phyloP scores from a whole-genome alignment of 257 asterid genomes.

The Asclepias syriaca region DNA sequence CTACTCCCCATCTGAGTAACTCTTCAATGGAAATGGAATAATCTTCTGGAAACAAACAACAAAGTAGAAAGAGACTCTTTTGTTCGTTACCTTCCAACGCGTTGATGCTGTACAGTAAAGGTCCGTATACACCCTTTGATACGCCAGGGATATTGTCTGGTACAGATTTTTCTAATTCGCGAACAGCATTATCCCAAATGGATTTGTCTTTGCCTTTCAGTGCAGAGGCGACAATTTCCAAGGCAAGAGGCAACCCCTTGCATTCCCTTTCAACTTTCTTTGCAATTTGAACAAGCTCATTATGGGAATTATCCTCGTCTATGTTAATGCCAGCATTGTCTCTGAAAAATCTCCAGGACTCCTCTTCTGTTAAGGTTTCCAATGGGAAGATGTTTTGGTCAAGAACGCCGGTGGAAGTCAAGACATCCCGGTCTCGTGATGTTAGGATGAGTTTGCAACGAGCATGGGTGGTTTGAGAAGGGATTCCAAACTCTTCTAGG shows the following conservation, averaged over 20 bases:
- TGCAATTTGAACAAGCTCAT: neutral
- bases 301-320: neutral
- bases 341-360: conserved; percentile 21
- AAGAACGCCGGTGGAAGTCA: neutral
- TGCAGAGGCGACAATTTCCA: conserved; percentile 18
- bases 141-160: neutral
- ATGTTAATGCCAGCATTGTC: neutral
- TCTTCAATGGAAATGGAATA: conserved; percentile 13
- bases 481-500: conserved; percentile 17
- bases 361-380: neutral
- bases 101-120: conserved; percentile 18
- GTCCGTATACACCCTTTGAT: conserved; percentile 10
- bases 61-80: conserved; percentile 19
- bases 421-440: neutral
- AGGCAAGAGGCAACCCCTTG: conserved; percentile 27
- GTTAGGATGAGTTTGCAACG: conserved; percentile 20
- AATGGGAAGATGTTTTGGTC: neutral
- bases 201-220: neutral
- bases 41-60: conserved; percentile 25
- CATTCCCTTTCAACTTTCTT: conserved; percentile 12
- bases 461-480: neutral
- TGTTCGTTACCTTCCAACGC: conserved; percentile 14
- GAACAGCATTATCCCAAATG: conserved; percentile 16
- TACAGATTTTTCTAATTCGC: neutral
- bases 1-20: conserved; percentile 12